phyloP scores from a whole-genome alignment of 1,284 basidiomycete genomes.

The Leccinum angustisporum region DNA sequence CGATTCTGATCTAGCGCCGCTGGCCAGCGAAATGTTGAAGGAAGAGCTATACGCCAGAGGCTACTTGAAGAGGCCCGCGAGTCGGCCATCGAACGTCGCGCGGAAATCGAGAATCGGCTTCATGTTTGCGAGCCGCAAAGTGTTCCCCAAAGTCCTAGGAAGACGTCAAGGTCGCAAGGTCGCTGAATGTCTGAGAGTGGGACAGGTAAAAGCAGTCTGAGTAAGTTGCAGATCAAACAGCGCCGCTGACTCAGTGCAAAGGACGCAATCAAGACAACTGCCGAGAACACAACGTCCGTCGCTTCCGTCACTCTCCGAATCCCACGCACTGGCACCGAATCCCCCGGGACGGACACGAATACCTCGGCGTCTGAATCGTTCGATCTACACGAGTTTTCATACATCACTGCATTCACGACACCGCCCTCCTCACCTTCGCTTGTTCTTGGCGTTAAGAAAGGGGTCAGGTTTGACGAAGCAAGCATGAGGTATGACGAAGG shows the following conservation, averaged over 20 bases:
- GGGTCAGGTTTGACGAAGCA: slow-evolving; percentile 10
- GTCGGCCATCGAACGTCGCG: slow-evolving; percentile 5
- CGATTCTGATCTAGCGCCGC: slow-evolving; percentile 14
- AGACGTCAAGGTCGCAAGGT: slow-evolving; percentile 21
- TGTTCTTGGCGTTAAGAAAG: slow-evolving; percentile 13
- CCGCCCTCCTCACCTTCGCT: slow-evolving; percentile 31
- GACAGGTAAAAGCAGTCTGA: slow-evolving; percentile 13
- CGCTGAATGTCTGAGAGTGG: slow-evolving; percentile 11
- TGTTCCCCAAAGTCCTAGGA: slow-evolving; percentile 20
- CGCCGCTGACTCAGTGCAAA: slow-evolving; percentile 10
- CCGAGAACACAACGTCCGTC: slow-evolving; percentile 9
- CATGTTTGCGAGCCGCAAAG: slow-evolving; percentile 3
- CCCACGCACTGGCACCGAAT: slow-evolving; percentile 12
- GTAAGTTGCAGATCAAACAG: neutral
- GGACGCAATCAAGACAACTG: slow-evolving; percentile 1
- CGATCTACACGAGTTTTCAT: slow-evolving; percentile 35
- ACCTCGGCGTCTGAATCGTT: slow-evolving; percentile 21
- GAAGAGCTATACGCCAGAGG: slow-evolving; percentile 31
- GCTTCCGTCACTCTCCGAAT: slow-evolving; percentile 13
- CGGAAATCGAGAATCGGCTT: slow-evolving; percentile 4
- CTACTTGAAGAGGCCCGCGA: slow-evolving; percentile 26
- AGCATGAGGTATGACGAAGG: slow-evolving; percentile 16
- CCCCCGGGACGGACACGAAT: slow-evolving; percentile 15
- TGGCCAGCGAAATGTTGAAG: slow-evolving; percentile 37
- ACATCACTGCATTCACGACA: slow-evolving; percentile 34